A percentile compares a stretch with the other conserved stretches of the same genome.
phyloP scores from a whole-genome alignment of 148 eudicot genomes.

The Mesembryanthemum crystallinum region DNA sequence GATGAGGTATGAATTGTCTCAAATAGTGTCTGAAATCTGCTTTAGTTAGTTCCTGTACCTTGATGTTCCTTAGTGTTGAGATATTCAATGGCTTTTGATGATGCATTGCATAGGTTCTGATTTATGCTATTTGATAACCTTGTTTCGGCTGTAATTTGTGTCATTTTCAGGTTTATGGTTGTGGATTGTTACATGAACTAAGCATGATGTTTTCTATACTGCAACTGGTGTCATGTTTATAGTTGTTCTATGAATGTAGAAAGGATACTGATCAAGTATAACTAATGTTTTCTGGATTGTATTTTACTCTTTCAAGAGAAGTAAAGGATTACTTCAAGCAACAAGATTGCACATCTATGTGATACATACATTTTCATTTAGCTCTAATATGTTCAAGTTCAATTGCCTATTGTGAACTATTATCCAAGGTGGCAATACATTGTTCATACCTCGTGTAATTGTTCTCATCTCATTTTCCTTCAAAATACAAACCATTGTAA shows the following conservation, averaged over 20 bases:
- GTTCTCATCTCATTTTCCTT: background rate
- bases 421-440: background rate
- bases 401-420: background rate
- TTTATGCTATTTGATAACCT: background rate
- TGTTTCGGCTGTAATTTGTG: background rate
- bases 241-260: background rate
- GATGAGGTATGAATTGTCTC: slow-evolving; percentile 58
- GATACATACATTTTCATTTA: background rate
- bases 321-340: slow-evolving; percentile 1
- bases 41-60: background rate
- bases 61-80: background rate
- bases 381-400: background rate
- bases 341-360: background rate
- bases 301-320: background rate
- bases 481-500: background rate
- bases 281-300: no score
- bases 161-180: background rate
- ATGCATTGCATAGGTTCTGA: background rate
- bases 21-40: background rate
- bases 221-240: no score
- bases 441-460: background rate
- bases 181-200: background rate
- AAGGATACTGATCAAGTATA: background rate
- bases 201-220: background rate
- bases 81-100: background rate